Base-by-base conservation (phyloP, 2,329 filamentous ascomycete genomes). In the Trichoderma hamatum region DNA sequence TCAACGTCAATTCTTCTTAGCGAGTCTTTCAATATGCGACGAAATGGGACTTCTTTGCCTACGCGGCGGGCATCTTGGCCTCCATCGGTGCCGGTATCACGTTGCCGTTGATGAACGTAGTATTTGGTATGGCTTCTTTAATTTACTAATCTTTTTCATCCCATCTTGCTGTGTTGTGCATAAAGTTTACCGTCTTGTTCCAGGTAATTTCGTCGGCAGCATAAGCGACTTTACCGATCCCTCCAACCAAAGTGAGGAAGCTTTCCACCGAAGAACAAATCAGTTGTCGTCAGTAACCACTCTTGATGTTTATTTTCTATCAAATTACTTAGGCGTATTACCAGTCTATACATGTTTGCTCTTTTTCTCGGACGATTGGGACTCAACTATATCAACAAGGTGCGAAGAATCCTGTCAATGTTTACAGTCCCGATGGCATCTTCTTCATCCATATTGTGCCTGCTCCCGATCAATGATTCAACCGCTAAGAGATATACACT, bases 331-430 rank as follows among this genome's bases (percentile, higher is more conserved):
- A 13, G 39, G 62, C 26, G 24, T 51, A 36, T 3, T 34, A 7
- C 30, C 70, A 88, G 86, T 1, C 80, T 94, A 0, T 92, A 89
- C 77, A 88, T 93, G 74, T 85, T 93, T 67, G 88, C 88, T 67
- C 81, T 94, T 7, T 94, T 93, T 76, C 78, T 93, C 51, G 90
- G 81, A 16, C 88, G 90, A 59, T 89, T 92, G 72, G 75, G 80
- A 21, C 80, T 92, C 51, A 87, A 86, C 70, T 93, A 92, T 71
- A 80, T 89, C 70, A 85, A 85, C 72, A 87, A 86, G 77, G 83
- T 83, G 72, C 43, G 71, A 24, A 43, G 36, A 39, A 26, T 7
- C 34, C 34, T 13, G 13, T 54, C 3, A 13, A 11, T 11, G 19
- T 13, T 16, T 10, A 24, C 16, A 28, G 52, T 7, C 10, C 26